Base-by-base conservation (phyloP, 1,139 yeast genomes). In the Hyphopichia fennica region DNA sequence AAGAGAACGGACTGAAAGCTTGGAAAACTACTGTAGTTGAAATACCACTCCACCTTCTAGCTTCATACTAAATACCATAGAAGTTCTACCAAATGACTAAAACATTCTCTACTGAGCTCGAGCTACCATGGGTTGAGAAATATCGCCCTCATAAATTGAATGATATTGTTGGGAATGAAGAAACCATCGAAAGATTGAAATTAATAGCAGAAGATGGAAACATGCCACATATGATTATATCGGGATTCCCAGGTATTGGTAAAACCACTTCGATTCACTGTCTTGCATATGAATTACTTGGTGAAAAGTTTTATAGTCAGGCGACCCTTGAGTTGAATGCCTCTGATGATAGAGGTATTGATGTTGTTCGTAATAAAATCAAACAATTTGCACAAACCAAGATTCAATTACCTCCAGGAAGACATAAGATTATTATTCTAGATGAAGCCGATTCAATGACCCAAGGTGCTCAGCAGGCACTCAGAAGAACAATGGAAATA, bases 371-470 rank as follows among this genome's bases (percentile, higher is more conserved):
- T 51, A 95, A 89, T 54, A 89, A 91, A 59, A 84, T 93, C 57
- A 93, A 93, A 68, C 87, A 81, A 54, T 95, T 93, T 69, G 98
- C 99, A 3, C 98, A 91, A 59, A 91, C 93, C 53, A 91, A 88
- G 60, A 93, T 73, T 44, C 67, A 57, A 62, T 62, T 73, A 47
- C 79, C 79, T 3, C 72, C 74, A 10, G 78, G 78, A 11, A 61
- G 75, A 53, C 97, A 86, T 63, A 91, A 91, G 60, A 84, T 87
- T 53, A 81, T 84, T 47, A 86, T 89, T 38, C 65, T 91, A 42
- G 98, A 93, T 67, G 99, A 93, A 64, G 99, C 99, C 0, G 99
- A 93, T 62, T 87, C 96, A 16, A 93, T 93, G 99, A 93, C 99
- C n/a, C 81, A 87, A 38, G 99, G 93, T 63, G 99, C 99, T 0